Evolutionary conservation across 2,329 filamentous ascomycete genomes (phyloP).

Genomic region (Botryotinia narcissicola): DNA sequence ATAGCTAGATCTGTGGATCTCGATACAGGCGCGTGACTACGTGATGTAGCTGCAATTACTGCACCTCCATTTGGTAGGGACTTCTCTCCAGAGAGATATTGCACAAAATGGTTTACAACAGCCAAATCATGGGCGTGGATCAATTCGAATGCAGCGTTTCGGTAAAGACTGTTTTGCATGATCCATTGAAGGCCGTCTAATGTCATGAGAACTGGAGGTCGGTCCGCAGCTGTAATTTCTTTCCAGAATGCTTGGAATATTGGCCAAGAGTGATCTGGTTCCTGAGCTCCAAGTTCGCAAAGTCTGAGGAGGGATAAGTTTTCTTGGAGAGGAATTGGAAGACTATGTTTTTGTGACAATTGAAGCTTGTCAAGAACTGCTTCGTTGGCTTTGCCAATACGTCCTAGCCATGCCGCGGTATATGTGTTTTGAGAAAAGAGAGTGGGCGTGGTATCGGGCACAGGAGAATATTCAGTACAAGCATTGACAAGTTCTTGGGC

Average conservation of each 20-base stretch:
- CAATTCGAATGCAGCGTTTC: constrained; percentile 63
- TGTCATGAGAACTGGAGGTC: constrained; percentile 62
- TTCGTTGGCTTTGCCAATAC: constrained; percentile 70
- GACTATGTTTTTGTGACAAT: constrained; percentile 51
- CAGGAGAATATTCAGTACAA: constrained; percentile 74
- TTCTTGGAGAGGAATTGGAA: constrained; percentile 58
- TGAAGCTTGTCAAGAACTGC: constrained; percentile 55
- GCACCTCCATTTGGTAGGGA: constrained; percentile 70
- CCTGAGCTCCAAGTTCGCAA: constrained; percentile 64
- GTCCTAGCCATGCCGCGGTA: constrained; percentile 69
- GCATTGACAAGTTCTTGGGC: constrained; percentile 79
- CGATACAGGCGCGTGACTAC: constrained; percentile 64
- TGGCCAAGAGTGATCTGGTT: constrained; percentile 75
- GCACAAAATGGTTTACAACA: constrained; percentile 71
- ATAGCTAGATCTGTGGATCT: constrained; percentile 69
- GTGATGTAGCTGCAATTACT: constrained; percentile 70
- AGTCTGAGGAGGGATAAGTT: constrained; percentile 65
- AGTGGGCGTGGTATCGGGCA: constrained; percentile 55
- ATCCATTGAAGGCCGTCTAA: constrained; percentile 79
- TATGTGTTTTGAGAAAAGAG: constrained; percentile 79
- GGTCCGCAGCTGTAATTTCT: constrained; percentile 62
- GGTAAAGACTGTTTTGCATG: constrained; percentile 77
- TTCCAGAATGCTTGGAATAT: constrained; percentile 78
- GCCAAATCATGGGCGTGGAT: constrained; percentile 86
- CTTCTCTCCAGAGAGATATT: constrained; percentile 62